Evolutionary conservation across 305 asterid species (phyloP).

Genomic region (Fraxinus angustifolia): DNA sequence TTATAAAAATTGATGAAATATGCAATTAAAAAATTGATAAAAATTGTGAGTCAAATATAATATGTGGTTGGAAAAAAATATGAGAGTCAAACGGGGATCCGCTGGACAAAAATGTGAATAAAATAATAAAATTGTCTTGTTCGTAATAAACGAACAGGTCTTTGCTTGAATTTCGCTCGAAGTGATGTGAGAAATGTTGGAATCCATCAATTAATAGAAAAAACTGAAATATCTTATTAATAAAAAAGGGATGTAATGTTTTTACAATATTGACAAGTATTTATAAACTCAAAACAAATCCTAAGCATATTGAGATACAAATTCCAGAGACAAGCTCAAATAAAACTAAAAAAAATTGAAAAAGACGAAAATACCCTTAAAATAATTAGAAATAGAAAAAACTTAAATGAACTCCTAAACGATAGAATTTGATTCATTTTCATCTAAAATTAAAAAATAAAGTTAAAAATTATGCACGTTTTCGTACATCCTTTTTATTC

Average conservation of each 20-base stretch:
- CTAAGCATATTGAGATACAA: not conserved
- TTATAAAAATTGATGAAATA: not conserved
- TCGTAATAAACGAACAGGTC: not conserved
- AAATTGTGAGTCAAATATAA: not conserved
- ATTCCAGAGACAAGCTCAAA: too few species aligned
- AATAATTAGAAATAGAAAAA: too few species aligned
- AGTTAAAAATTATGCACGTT: not conserved
- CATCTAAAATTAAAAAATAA: too few species aligned
- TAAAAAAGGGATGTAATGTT: not conserved
- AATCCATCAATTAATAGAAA: not conserved
- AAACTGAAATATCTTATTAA: too few species aligned
- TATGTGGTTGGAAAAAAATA: not conserved
- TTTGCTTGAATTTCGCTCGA: not conserved
- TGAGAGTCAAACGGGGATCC: not conserved
- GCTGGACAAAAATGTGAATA: not conserved
- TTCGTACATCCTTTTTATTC: not conserved
- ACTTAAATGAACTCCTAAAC: not conserved
- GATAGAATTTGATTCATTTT: not conserved
- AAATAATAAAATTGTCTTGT: too few species aligned
- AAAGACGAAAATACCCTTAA: too few species aligned
- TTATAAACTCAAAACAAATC: not conserved
- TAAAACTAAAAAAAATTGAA: not conserved
- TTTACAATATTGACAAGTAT: not conserved
- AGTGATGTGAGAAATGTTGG: not conserved
- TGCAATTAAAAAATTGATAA: not conserved